Percentiles rank a stretch among this genome's conserved stretches.
Conservation (phyloP, 805 yeast genomes). For the Cyberlindnera euphorbiae region DNA sequence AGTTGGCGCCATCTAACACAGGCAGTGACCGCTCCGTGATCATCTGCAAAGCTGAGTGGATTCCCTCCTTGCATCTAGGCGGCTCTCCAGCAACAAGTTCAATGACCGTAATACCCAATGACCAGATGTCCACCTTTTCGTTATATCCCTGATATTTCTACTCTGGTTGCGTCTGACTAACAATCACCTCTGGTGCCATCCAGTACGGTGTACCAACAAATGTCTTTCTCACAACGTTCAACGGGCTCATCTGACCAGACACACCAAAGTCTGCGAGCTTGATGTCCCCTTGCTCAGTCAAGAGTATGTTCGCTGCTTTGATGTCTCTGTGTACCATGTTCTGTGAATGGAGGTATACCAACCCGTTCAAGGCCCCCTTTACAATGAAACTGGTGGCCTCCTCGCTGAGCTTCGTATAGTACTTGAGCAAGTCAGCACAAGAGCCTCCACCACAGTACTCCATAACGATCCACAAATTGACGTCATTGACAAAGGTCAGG, state of each 20-base stretch:
- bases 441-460: conserved; percentile 96
- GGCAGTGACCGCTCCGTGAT: conserved; percentile 71
- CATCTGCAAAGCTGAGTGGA: conserved; percentile 68
- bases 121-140: conserved; percentile 93
- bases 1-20: conserved; percentile 37
- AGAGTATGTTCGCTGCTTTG: conserved; percentile 81
- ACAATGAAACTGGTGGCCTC: conserved; percentile 57
- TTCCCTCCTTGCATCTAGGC: conserved; percentile 69
- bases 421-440: conserved; percentile 66
- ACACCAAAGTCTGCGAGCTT: conserved; percentile 95
- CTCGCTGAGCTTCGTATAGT: conserved; percentile 52
- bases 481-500: conserved; percentile 60
- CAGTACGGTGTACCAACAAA: conserved; percentile 95
- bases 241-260: conserved; percentile 71
- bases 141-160: conserved; percentile 50
- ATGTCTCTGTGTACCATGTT: conserved; percentile 84
- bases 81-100: conserved; percentile 82
- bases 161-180: conserved; percentile 27
- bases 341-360: conserved; percentile 70
- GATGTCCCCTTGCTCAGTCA: conserved; percentile 63
- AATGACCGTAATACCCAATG: conserved; percentile 86
- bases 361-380: conserved; percentile 61
- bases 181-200: conserved; percentile 99
- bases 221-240: conserved; percentile 57
- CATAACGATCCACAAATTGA: conserved; percentile 84